Percentiles rank a stretch among this genome's conserved stretches.
phyloP scores from a whole-genome alignment of 2,329 filamentous ascomycete genomes.

The Cladosporium halotolerans region DNA sequence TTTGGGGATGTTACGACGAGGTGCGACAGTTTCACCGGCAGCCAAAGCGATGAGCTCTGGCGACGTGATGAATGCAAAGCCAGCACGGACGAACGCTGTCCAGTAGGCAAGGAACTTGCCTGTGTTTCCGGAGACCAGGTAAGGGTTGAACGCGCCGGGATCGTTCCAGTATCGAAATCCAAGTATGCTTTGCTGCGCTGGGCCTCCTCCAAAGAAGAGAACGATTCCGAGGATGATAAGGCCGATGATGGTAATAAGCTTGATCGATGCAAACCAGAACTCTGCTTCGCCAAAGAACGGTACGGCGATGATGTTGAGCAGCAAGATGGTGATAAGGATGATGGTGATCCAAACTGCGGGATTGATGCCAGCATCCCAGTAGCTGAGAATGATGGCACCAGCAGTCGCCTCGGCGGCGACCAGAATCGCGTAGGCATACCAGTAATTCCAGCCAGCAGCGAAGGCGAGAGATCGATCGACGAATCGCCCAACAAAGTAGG shows the following conservation, averaged over 20 bases:
- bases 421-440: conserved; percentile 44
- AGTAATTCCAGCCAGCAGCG: conserved; percentile 38
- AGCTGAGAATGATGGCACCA: conserved; percentile 41
- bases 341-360: conserved; percentile 41
- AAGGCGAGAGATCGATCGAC: conserved; percentile 52
- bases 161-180: conserved; percentile 42
- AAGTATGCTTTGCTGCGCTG: conserved; percentile 31
- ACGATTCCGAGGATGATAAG: conserved; percentile 40
- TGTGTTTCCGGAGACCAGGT: conserved; percentile 28
- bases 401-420: conserved; percentile 44
- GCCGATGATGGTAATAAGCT: conserved; percentile 40
- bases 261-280: conserved; percentile 42
- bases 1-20: conserved; percentile 18
- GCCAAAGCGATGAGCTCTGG: conserved; percentile 21
- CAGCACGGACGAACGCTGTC: conserved; percentile 20
- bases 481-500: conserved; percentile 50
- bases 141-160: conserved; percentile 38
- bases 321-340: conserved; percentile 31
- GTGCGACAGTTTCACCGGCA: conserved; percentile 19
- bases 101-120: conserved; percentile 41
- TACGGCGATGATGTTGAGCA: conserved; percentile 40
- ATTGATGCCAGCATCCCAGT: conserved; percentile 27
- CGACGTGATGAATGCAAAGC: conserved; percentile 21
- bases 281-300: conserved; percentile 42
- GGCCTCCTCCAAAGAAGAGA: conserved; percentile 39